These are phyloP conservation scores for Solanum ahanhuiri DNA, from an alignment of 257 asterid species.

Conservation along the genomic window DNA sequence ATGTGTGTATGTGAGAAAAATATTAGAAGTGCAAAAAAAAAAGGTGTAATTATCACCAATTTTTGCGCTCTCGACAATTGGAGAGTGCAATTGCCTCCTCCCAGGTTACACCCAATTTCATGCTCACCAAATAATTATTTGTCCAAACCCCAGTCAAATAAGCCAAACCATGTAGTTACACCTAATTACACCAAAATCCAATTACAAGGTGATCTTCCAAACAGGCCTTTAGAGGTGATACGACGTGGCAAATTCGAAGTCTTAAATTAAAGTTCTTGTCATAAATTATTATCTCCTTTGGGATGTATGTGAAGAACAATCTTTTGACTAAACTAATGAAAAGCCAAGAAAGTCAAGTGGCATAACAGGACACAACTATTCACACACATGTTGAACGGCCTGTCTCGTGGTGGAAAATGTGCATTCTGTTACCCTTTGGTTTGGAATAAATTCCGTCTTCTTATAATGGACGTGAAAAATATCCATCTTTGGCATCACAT, in stretches of 20 bases:
- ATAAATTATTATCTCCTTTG: background rate
- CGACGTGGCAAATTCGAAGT: background rate
- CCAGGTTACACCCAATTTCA: background rate
- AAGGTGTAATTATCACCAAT: background rate
- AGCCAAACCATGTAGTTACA: background rate
- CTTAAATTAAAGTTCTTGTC: background rate
- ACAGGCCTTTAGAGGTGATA: background rate
- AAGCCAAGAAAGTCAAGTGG: background rate
- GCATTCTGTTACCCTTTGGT: background rate
- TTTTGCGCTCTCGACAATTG: background rate
- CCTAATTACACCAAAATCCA: background rate
- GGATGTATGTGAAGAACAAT: background rate
- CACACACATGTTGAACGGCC: background rate
- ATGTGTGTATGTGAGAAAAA: background rate
- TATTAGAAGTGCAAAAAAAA: background rate
- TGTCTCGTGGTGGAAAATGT: background rate
- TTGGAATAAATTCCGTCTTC: background rate
- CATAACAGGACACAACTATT: background rate
- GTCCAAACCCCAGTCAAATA: background rate
- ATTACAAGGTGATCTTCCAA: background rate
- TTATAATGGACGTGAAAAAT: background rate
- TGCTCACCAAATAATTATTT: background rate
- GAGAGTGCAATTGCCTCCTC: background rate
- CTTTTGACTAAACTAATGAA: background rate
- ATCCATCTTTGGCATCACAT: background rate